phyloP scores from a whole-genome alignment of 345 rosid species.

The Populus tremula region DNA sequence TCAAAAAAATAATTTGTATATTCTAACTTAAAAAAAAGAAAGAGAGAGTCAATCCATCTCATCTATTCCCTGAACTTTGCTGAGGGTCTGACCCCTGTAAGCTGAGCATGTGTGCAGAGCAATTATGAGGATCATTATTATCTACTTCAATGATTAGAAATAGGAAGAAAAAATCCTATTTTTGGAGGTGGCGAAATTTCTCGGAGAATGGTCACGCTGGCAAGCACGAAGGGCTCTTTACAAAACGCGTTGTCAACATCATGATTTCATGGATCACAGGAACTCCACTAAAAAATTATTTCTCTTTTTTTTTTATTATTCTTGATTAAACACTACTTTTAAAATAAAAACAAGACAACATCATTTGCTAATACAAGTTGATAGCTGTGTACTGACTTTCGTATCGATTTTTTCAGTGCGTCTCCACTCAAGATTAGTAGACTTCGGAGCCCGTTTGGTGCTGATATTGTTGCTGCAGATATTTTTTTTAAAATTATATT shows the following conservation, averaged over 20 bases:
- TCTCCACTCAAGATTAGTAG: background rate
- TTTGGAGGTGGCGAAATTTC: background rate
- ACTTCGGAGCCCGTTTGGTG: too few species aligned
- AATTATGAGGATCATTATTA: background rate
- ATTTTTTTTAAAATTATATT: too few species aligned
- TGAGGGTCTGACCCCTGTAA: too few species aligned
- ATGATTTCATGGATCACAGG: background rate
- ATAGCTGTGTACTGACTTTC: background rate
- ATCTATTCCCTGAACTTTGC: too few species aligned
- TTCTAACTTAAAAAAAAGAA: too few species aligned
- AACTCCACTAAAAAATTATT: background rate
- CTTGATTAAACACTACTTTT: background rate
- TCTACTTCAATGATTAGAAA: background rate
- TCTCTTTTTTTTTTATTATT: background rate
- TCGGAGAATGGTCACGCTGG: background rate
- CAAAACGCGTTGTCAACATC: conserved; percentile 5
- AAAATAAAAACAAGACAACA: background rate
- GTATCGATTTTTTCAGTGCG: background rate
- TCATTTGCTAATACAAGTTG: background rate
- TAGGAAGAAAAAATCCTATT: background rate
- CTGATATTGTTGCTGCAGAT: too few species aligned
- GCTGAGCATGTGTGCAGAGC: background rate
- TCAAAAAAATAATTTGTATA: too few species aligned
- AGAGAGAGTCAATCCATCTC: too few species aligned
- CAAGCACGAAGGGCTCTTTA: background rate